phyloP scores from a whole-genome alignment of 768 basidiomycete genomes.

The Naematelia aurantialba region DNA sequence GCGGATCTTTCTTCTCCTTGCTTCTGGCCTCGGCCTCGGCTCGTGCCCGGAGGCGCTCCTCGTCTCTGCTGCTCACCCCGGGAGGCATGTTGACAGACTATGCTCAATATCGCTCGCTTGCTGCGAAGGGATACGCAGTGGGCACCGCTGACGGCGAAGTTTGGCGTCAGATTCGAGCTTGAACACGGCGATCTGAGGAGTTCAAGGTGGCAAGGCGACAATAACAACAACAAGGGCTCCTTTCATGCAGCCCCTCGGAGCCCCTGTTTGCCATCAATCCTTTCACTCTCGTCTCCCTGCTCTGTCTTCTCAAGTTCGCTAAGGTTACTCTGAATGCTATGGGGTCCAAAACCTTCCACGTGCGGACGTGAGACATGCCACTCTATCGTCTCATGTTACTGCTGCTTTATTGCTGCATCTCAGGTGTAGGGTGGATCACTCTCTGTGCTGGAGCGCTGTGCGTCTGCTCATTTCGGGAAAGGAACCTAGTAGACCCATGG shows the following conservation, averaged over 20 bases:
- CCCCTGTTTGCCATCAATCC: neutral
- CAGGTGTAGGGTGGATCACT: no score
- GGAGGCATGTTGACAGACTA: neutral
- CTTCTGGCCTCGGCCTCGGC: slow-evolving; percentile 25
- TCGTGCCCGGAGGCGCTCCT: neutral
- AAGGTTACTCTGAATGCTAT: no score
- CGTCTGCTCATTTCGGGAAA: no score
- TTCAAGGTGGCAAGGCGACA: neutral
- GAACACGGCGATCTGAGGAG: neutral
- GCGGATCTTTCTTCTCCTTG: slow-evolving; percentile 15
- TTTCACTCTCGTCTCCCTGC: neutral
- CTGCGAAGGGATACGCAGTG: neutral
- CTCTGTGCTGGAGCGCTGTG: no score
- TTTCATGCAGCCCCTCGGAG: neutral
- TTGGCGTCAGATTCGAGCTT: neutral
- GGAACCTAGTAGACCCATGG: no score
- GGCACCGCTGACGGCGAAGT: neutral
- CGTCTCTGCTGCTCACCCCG: neutral
- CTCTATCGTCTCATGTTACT: no score
- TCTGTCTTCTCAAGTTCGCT: neutral
- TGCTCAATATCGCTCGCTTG: neutral
- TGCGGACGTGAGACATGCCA: no score
- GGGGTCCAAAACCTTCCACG: no score
- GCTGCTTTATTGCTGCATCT: no score
- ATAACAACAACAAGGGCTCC: neutral